phyloP scores from a whole-genome alignment of 768 basidiomycete genomes.

The Suillus placidus region DNA sequence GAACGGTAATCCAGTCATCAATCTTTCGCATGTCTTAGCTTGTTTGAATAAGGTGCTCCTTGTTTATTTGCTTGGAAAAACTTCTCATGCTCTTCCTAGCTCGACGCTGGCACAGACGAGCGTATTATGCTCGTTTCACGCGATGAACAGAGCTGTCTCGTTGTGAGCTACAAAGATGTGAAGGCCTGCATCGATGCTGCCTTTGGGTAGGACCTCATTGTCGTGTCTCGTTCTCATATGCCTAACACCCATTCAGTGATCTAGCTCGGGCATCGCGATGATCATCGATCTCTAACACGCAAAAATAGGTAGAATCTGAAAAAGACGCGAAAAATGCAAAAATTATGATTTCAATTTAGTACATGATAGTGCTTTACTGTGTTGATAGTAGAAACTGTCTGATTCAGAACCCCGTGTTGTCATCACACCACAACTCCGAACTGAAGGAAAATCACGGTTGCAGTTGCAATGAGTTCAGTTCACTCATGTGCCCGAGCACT shows the following conservation, averaged over 20 bases:
- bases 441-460: background rate
- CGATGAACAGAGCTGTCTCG: conserved; percentile 95
- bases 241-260: conserved; percentile 42
- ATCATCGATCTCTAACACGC: conserved; percentile 11
- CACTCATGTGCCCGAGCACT: background rate
- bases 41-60: conserved; percentile 86
- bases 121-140: conserved; percentile 92
- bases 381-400: background rate
- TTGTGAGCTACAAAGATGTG: conserved; percentile 91
- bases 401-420: too few species aligned
- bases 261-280: conserved; percentile 36
- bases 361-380: background rate
- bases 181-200: conserved; percentile 83
- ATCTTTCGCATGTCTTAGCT: conserved; percentile 86
- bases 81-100: conserved; percentile 43
- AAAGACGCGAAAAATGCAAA: conserved; percentile 57
- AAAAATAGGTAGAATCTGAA: conserved; percentile 75
- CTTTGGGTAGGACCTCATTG: conserved; percentile 60
- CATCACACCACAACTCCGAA: background rate
- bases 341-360: conserved; percentile 21
- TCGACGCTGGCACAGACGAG: conserved; percentile 93
- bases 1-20: conserved; percentile 84
- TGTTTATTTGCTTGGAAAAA: background rate
- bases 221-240: background rate
- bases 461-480: background rate